Percentiles rank a stretch among this genome's conserved stretches.
Evolutionary conservation across 805 yeast genomes (phyloP).

Genomic region (Wickerhamiella nectarea): DNA sequence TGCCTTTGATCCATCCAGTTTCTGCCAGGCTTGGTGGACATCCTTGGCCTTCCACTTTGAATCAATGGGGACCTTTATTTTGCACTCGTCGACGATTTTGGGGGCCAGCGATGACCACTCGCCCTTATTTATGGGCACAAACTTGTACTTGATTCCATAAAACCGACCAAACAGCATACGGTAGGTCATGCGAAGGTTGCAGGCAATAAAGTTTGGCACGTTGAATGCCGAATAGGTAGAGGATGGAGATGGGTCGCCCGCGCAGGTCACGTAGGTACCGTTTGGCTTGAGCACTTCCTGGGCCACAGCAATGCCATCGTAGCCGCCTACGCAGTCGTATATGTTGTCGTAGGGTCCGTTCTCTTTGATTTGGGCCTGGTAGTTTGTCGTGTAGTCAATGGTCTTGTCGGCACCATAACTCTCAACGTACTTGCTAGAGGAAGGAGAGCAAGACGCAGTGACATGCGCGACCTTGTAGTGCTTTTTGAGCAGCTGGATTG

Average conservation of each 20-base stretch:
- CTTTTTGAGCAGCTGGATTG: constrained; percentile 43
- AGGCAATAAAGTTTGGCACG: neutral
- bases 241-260: constrained; percentile 37
- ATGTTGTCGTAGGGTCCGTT: constrained; percentile 34
- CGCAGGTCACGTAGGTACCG: constrained; percentile 39
- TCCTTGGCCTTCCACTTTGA: constrained; percentile 38
- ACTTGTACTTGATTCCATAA: constrained; percentile 23
- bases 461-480: constrained; percentile 36
- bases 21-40: constrained; percentile 37
- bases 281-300: constrained; percentile 34
- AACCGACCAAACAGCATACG: constrained; percentile 23
- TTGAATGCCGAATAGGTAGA: constrained; percentile 10
- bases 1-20: constrained; percentile 35
- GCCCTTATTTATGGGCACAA: constrained; percentile 10
- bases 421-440: constrained; percentile 33
- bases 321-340: constrained; percentile 52
- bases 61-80: constrained; percentile 38
- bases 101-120: constrained; percentile 33
- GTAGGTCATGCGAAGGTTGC: constrained; percentile 18
- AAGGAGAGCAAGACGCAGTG: constrained; percentile 40
- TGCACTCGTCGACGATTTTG: constrained; percentile 35
- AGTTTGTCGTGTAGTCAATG: constrained; percentile 21
- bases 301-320: constrained; percentile 34
- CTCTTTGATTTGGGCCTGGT: neutral
- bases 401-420: constrained; percentile 42